These are phyloP conservation scores for Omphalotus olearius DNA, from an alignment of 1,284 basidiomycete species.

Conservation along the genomic window DNA sequence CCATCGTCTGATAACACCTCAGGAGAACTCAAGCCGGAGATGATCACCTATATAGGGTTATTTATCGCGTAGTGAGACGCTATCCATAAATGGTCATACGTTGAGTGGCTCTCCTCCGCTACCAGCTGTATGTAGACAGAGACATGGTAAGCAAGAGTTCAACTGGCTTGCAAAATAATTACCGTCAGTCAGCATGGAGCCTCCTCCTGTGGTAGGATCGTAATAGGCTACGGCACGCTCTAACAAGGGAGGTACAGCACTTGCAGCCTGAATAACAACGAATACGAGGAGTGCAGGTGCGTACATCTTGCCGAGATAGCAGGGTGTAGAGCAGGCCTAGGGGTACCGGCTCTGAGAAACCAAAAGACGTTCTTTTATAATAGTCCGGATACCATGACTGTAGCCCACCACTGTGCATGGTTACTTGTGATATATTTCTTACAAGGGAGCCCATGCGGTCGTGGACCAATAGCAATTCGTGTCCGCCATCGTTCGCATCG, in stretches of 20 bases:
- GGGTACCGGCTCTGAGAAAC: no score
- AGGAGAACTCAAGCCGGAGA: conserved; percentile 54
- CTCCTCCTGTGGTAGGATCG: conserved; percentile 41
- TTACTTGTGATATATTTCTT: no score
- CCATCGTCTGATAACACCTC: conserved; percentile 52
- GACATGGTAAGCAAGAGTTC: conserved; percentile 16
- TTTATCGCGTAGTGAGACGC: neutral
- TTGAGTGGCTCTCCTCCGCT: conserved; percentile 60
- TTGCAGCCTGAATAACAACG: neutral
- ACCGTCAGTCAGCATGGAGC: conserved; percentile 46
- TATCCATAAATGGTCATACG: conserved; percentile 26
- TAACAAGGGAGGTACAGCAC: conserved; percentile 16
- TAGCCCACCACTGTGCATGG: no score
- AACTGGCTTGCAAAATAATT: neutral
- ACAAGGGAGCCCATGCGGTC: no score
- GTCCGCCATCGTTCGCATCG: no score
- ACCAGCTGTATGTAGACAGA: conserved; percentile 22
- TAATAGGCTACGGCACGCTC: conserved; percentile 30
- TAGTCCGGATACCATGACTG: no score
- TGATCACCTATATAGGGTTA: conserved; percentile 39
- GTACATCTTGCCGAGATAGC: no score
- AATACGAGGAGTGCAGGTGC: neutral
- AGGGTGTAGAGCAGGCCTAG: no score
- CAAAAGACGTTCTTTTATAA: no score
- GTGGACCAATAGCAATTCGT: no score